Evolutionary conservation across 768 basidiomycete species (phyloP).

Genomic region (Coprinopsis marcescibilis): DNA sequence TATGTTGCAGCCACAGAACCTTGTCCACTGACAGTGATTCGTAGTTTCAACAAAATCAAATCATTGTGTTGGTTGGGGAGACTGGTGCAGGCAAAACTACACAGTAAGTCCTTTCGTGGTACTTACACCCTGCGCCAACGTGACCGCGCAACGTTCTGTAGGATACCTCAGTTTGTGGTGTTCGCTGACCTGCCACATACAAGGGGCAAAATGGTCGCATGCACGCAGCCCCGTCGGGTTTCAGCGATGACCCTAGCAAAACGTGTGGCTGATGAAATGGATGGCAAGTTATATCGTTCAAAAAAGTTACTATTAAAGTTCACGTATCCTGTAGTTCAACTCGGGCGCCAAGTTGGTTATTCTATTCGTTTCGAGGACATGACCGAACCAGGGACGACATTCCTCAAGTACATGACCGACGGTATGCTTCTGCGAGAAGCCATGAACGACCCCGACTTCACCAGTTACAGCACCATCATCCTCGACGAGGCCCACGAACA

Average conservation of each 20-base stretch:
- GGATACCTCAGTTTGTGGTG: constrained; percentile 95
- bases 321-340: constrained; percentile 51
- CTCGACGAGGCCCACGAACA: constrained; percentile 99
- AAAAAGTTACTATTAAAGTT: neutral
- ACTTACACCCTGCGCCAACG: constrained; percentile 12
- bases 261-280: constrained; percentile 99
- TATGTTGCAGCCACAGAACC: constrained; percentile 12
- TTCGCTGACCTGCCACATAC: constrained; percentile 91
- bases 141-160: constrained; percentile 31
- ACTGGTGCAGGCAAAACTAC: constrained; percentile 96
- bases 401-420: constrained; percentile 99
- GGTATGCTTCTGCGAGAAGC: constrained; percentile 98
- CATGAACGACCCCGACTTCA: constrained; percentile 90
- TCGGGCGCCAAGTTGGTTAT: constrained; percentile 95
- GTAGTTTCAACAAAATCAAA: constrained; percentile 74
- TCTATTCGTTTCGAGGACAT: constrained; percentile 98
- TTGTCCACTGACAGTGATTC: constrained; percentile 13
- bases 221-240: constrained; percentile 94
- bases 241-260: constrained; percentile 98
- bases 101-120: constrained; percentile 51
- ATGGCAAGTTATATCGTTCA: constrained; percentile 52
- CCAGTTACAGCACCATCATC: constrained; percentile 94
- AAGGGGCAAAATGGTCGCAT: constrained; percentile 87
- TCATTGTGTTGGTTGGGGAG: constrained; percentile 89
- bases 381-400: constrained; percentile 85